These are phyloP conservation scores for Aspergillus sp. DNA, from an alignment of 2,329 filamentous ascomycete genomes.

Conservation along the genomic window DNA sequence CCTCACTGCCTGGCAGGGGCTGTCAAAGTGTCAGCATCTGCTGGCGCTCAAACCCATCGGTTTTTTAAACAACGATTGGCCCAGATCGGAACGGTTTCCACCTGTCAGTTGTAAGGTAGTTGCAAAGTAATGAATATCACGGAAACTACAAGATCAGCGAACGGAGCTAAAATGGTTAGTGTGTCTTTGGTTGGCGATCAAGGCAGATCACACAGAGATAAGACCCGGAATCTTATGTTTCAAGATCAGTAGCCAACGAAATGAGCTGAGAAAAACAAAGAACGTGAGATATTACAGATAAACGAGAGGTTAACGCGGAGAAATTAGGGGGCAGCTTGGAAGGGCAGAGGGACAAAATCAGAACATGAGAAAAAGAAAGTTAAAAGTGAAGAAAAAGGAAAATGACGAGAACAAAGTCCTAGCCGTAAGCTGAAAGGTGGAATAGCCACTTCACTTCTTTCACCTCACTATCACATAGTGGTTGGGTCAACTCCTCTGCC, in stretches of 20 bases:
- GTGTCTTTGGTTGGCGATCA: constrained; percentile 1
- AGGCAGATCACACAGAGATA: neutral
- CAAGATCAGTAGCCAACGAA: neutral
- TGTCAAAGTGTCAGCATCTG: constrained; percentile 11
- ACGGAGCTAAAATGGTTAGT: neutral
- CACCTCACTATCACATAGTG: constrained; percentile 11
- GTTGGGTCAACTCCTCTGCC: constrained; percentile 14
- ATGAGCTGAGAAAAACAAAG: neutral
- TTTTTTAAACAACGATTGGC: constrained; percentile 4
- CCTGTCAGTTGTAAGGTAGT: neutral
- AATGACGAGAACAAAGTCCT: neutral
- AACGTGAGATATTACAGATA: no score
- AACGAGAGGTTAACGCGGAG: neutral
- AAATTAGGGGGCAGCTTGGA: neutral
- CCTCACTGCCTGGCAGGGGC: constrained; percentile 4
- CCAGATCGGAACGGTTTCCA: constrained; percentile 17
- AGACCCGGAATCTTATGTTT: neutral
- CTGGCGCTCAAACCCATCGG: constrained; percentile 13
- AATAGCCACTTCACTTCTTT: constrained; percentile 6
- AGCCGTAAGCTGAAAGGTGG: constrained; percentile 2
- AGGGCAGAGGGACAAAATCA: no score
- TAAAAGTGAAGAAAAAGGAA: neutral
- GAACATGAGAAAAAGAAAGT: neutral
- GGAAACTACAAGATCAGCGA: neutral
- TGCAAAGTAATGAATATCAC: no score